These are phyloP conservation scores for Lablab purpureus DNA, from an alignment of 306 rosid species.

Conservation along the genomic window DNA sequence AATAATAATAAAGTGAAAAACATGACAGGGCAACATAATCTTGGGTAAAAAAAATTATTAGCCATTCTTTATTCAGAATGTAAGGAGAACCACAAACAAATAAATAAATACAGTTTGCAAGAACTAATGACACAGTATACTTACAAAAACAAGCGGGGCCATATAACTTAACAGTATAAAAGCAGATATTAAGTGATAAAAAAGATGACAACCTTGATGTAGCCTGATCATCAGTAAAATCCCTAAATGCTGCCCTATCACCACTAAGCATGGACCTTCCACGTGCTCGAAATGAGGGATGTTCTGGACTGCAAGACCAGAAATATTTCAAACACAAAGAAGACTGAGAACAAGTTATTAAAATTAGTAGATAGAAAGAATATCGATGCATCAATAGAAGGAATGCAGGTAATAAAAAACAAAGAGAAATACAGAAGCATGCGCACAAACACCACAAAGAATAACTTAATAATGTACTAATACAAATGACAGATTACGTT, in stretches of 20 bases:
- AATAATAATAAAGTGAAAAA: conserved; percentile 21
- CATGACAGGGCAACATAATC: conserved; percentile 26
- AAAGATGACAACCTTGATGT: conserved; percentile 77
- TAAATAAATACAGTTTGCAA: not conserved
- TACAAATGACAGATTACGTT: not conserved
- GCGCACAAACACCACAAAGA: not conserved
- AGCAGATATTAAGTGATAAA: conserved; percentile 40
- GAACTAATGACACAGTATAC: not conserved
- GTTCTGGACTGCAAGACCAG: conserved; percentile 90
- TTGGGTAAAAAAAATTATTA: not conserved
- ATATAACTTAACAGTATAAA: conserved; percentile 30
- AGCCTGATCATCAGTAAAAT: conserved; percentile 83
- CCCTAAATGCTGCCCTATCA: conserved; percentile 83
- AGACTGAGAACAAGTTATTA: conserved; percentile 24
- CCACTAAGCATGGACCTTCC: conserved; percentile 97
- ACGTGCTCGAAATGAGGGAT: conserved; percentile 89
- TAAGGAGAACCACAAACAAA: not conserved
- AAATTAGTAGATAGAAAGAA: conserved; percentile 34
- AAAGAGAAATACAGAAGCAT: not conserved
- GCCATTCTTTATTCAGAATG: conserved; percentile 23
- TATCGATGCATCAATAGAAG: not conserved
- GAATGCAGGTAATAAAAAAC: not conserved
- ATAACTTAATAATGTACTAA: conserved; percentile 19
- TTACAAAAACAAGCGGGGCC: conserved; percentile 1
- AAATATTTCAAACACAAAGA: conserved; percentile 44